Evolutionary conservation across 2,329 filamentous ascomycete species (phyloP), one percentile per base, ranked within the genome.

Genomic region (Dothideomycetes sp.): DNA sequence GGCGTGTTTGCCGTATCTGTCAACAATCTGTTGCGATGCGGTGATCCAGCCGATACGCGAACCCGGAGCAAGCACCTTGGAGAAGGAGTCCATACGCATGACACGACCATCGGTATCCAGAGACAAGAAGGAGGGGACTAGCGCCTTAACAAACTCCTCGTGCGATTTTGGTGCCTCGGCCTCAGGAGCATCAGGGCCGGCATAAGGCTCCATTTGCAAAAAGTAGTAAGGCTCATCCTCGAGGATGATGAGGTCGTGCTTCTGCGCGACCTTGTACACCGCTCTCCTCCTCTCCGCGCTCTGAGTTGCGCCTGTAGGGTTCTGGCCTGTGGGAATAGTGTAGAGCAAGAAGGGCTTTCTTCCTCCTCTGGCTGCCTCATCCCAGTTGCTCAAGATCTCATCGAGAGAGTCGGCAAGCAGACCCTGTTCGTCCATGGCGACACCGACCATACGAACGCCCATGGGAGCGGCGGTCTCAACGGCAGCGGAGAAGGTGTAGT

Each of bases 191-290:
- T 69, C 59, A 22, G 68, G 62, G 11, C 74, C 70, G 2, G 70
- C 70, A 61, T 87, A 89, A 0, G 81, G 77, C 50, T 84, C 77
- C 81, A 87, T 84, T 61, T 94, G 88, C 27, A 94, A 70, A 65
- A 89, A 94, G 63, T 93, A 94, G 65, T 94, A 94, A 2, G 88
- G 88, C 58, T 94, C 88, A 56, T 94, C 88, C 64, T 95, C 88
- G 49, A 94, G 66, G 55, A 95, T 88, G 64, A 76, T 82, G 31
- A 94, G 54, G 55, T 94, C 84, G 60, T 94, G 85, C 63, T 85
- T 86, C 57, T 81, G 80, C 22, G 81, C 83, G 11, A 94, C 72
- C 27, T 68, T 68, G 62, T 94, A 94, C 34, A 94, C 70, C 16
- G 77, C 81, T 47, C 70, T 69, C 38, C 87, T 70, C 41, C 88